These are phyloP conservation scores for Aspergillus candidus DNA, from an alignment of 2,329 filamentous ascomycete genomes.

Conservation along the genomic window DNA sequence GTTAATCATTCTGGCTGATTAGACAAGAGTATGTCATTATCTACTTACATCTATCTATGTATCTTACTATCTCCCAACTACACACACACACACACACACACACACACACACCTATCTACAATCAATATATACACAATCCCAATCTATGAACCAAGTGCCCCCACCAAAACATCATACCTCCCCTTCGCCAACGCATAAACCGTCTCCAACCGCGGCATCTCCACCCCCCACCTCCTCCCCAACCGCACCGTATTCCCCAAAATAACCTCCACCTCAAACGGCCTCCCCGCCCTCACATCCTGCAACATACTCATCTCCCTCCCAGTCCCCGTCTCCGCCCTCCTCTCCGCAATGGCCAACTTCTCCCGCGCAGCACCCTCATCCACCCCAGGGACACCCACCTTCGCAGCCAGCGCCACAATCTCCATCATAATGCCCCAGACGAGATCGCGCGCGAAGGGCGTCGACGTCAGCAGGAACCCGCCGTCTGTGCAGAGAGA, in stretches of 20 bases:
- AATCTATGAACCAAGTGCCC: not conserved
- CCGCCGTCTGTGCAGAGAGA: slow-evolving; percentile 49
- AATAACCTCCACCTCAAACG: slow-evolving; percentile 48
- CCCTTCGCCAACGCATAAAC: slow-evolving; percentile 43
- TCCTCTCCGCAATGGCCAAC: slow-evolving; percentile 32
- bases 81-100: too few species aligned
- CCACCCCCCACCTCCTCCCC: slow-evolving; percentile 35
- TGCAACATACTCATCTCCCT: slow-evolving; percentile 48
- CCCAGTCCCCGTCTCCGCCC: slow-evolving; percentile 31
- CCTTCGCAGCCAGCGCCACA: slow-evolving; percentile 34
- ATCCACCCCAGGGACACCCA: slow-evolving; percentile 35
- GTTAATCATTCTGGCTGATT: too few species aligned
- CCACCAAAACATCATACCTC: slow-evolving; percentile 6
- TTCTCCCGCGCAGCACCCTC: slow-evolving; percentile 33
- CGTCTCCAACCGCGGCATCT: slow-evolving; percentile 38
- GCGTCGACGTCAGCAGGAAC: slow-evolving; percentile 41
- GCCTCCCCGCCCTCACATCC: slow-evolving; percentile 38
- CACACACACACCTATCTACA: too few species aligned
- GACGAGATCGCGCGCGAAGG: slow-evolving; percentile 30
- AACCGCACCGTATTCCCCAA: slow-evolving; percentile 43
- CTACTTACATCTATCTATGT: too few species aligned
- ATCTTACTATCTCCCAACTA: too few species aligned
- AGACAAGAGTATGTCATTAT: too few species aligned
- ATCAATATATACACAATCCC: too few species aligned
- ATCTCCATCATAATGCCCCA: slow-evolving; percentile 44